Evolutionary conservation across 2,329 filamentous ascomycete genomes (phyloP).

Genomic region (Pseudofabraea citricarpa): DNA sequence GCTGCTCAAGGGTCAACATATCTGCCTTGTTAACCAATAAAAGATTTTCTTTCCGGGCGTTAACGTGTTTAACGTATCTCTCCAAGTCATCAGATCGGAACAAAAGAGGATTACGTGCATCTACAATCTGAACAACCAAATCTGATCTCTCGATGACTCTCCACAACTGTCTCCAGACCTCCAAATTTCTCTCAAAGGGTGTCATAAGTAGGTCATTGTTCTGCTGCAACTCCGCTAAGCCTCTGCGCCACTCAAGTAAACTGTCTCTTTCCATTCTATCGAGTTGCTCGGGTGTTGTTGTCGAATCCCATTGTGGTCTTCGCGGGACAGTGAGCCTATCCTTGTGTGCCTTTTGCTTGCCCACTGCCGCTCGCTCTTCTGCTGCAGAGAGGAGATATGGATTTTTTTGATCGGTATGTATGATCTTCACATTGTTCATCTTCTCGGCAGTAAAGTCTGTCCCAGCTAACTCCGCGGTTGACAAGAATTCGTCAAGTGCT

Average conservation of each 20-base stretch:
- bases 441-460: constrained; percentile 99
- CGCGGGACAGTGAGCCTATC: constrained; percentile 80
- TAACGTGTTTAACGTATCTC: constrained; percentile 88
- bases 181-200: constrained; percentile 92
- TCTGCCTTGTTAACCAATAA: constrained; percentile 97
- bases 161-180: constrained; percentile 98
- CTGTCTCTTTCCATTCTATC: constrained; percentile 74
- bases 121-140: constrained; percentile 94
- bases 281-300: constrained; percentile 77
- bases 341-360: constrained; percentile 80
- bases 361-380: constrained; percentile 73
- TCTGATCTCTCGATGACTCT: constrained; percentile 96
- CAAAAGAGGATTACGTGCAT: constrained; percentile 88
- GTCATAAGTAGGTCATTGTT: constrained; percentile 94
- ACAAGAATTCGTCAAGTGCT: constrained; percentile 92
- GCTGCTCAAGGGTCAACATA: constrained; percentile 90
- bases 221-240: constrained; percentile 88
- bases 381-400: constrained; percentile 82
- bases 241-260: constrained; percentile 83
- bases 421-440: constrained; percentile 98
- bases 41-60: constrained; percentile 82
- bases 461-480: constrained; percentile 92
- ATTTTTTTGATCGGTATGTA: constrained; percentile 93
- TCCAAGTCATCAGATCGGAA: constrained; percentile 95
- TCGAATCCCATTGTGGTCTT: constrained; percentile 81